Evolutionary conservation across 225 moss, liverwort and hornwort genomes (phyloP), one percentile per base, ranked within the genome.

Genomic region (Sphagnum tenellum): DNA sequence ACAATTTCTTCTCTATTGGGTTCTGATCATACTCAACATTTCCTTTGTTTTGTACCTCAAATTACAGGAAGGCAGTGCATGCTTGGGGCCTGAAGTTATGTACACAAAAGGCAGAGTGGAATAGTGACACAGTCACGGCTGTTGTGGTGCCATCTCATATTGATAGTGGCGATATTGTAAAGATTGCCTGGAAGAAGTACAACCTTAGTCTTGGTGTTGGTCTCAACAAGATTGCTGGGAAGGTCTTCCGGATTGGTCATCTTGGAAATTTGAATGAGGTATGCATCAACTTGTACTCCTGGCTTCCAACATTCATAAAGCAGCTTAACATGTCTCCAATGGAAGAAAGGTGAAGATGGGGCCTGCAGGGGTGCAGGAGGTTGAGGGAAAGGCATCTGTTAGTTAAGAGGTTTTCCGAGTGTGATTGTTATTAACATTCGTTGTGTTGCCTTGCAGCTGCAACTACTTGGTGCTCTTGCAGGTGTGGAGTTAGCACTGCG

Each of bases 101-200:
- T 69, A 79, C 78, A 5, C 60, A 63, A 10, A 76, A 67, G 8
- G 64, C 63, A 7, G 68, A 74, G 54, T 82, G 82, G 82, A 46
- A 76, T 59, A 82, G 82, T 57, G 73, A 78, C 45, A 82, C 78
- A 3, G 78, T 82, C 3, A 82, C 82, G 2, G 75, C 82, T 51
- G 78, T 82, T 59, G 46, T 65, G 2, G 75, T 76, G 55, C 82
- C 82, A 46, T 55, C 74, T 5, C 68, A 76, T 62, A 64, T 82
- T 3, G 65, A 78, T 29, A 82, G 82, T 56, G 69, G 50, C 44
- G 65, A 44, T 8, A 64, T 82, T 7, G 78, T 82, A 11, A 78
- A 76, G 70, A 67, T 82, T 47, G 82, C 82, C 8, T 82, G 78
- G 78, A 78, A 73, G 70, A 82, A 78, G 62, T 82, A 65, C 50